These are phyloP conservation scores for Tarenaya hassleriana DNA, from an alignment of 345 rosid genomes.

Conservation along the genomic window DNA sequence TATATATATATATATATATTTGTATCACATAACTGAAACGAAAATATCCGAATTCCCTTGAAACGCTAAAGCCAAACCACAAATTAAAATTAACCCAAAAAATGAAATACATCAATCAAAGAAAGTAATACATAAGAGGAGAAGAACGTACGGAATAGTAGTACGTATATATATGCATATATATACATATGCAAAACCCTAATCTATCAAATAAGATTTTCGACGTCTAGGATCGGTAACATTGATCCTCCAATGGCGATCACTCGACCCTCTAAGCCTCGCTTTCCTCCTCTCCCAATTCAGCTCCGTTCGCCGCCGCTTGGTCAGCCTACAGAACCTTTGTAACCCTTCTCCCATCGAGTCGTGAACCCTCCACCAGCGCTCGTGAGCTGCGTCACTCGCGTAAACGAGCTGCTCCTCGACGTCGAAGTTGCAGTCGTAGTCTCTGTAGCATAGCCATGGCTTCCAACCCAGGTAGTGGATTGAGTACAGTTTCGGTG, in stretches of 20 bases:
- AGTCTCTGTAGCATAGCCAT: slow-evolving; percentile 88
- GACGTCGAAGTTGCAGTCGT: slow-evolving; percentile 81
- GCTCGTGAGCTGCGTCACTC: slow-evolving; percentile 68
- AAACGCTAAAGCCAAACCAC: too few species aligned
- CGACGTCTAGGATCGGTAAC: slow-evolving; percentile 68
- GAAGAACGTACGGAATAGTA: too few species aligned
- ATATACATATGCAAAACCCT: not conserved
- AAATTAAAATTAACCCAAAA: too few species aligned
- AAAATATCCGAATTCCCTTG: too few species aligned
- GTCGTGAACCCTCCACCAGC: slow-evolving; percentile 89
- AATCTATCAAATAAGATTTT: slow-evolving; percentile 34
- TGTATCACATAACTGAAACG: too few species aligned
- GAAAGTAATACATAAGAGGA: too few species aligned
- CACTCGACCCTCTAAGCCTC: slow-evolving; percentile 36
- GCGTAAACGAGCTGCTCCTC: slow-evolving; percentile 61
- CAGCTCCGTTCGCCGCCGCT: slow-evolving; percentile 55
- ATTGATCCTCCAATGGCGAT: slow-evolving; percentile 70
- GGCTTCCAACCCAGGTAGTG: slow-evolving; percentile 88
- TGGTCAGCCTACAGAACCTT: slow-evolving; percentile 58
- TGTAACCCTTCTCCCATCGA: slow-evolving; percentile 55
- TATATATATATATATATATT: too few species aligned
- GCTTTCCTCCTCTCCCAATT: slow-evolving; percentile 74
- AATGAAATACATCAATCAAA: too few species aligned
- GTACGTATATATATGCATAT: too few species aligned
- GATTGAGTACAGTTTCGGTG: slow-evolving; percentile 65